Evolutionary conservation across 2,329 filamentous ascomycete genomes (phyloP).

Genomic region (Monosporascus sp.): DNA sequence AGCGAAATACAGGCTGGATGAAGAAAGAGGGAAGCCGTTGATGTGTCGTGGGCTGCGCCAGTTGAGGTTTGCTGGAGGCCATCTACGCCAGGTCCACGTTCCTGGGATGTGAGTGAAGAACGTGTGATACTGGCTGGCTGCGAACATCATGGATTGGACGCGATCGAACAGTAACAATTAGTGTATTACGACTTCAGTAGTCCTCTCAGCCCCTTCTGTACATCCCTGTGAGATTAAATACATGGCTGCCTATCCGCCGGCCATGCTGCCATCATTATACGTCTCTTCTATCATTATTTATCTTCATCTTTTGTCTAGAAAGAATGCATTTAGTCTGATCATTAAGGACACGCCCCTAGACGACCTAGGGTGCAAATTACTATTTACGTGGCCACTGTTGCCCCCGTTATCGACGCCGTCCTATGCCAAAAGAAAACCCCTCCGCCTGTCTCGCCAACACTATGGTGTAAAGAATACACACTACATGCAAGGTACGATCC

Average conservation of each 20-base stretch:
- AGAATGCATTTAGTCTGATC: neutral
- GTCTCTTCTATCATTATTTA: neutral
- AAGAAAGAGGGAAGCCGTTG: no score
- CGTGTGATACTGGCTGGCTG: neutral
- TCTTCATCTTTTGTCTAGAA: neutral
- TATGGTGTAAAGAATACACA: neutral
- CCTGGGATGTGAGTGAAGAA: neutral
- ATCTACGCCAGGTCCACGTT: no score
- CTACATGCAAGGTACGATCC: conserved; percentile 22
- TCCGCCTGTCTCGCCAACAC: neutral
- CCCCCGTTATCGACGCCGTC: neutral
- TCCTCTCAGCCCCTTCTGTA: neutral
- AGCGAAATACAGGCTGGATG: no score
- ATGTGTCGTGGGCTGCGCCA: no score
- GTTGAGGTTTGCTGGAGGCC: no score
- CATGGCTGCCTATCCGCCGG: neutral
- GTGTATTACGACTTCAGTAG: neutral
- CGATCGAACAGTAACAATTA: no score
- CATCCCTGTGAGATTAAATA: neutral
- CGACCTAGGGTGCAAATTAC: neutral
- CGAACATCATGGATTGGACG: neutral
- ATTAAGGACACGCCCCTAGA: neutral
- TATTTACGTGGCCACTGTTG: neutral
- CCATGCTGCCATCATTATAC: neutral
- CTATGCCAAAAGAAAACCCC: neutral